A percentile compares a stretch with the other conserved stretches of the same genome.
phyloP scores from a whole-genome alignment of 2,329 filamentous ascomycete genomes.

The Diaporthe australafricana region DNA sequence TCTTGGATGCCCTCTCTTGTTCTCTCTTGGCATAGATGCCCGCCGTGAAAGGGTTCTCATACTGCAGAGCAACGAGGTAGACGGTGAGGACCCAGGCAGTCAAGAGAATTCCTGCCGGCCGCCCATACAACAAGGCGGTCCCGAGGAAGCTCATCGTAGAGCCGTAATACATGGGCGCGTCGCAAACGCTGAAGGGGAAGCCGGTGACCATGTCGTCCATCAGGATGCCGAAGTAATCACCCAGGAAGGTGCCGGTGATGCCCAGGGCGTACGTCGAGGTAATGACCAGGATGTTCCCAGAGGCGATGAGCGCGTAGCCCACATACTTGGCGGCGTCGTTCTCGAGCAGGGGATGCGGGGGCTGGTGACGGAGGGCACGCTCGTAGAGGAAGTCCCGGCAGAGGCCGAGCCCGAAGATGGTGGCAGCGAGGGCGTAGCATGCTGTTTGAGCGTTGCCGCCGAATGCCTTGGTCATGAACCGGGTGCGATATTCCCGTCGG shows the following conservation, averaged over 20 bases:
- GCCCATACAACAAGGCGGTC: conserved; percentile 84
- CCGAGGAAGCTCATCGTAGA: conserved; percentile 93
- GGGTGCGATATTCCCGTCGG: conserved; percentile 82
- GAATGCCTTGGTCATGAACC: conserved; percentile 88
- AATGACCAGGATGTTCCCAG: conserved; percentile 87
- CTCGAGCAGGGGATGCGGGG: conserved; percentile 79
- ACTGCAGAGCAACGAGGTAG: conserved; percentile 84
- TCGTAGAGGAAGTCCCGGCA: conserved; percentile 91
- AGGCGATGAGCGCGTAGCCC: conserved; percentile 77
- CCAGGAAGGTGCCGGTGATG: conserved; percentile 94
- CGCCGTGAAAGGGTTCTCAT: conserved; percentile 94
- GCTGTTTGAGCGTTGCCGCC: conserved; percentile 80
- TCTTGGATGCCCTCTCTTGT: conserved; percentile 55
- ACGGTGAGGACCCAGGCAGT: conserved; percentile 80
- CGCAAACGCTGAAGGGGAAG: conserved; percentile 94
- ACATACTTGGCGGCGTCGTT: conserved; percentile 68
- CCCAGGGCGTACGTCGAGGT: conserved; percentile 92
- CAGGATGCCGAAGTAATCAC: conserved; percentile 98
- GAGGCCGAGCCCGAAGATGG: conserved; percentile 93
- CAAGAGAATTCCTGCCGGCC: conserved; percentile 85
- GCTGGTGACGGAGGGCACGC: conserved; percentile 80
- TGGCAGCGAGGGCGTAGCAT: conserved; percentile 89
- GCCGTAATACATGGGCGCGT: conserved; percentile 96
- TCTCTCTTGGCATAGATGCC: conserved; percentile 93
- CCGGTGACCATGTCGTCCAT: conserved; percentile 95